A percentile compares a stretch with the other conserved stretches of the same genome.
Evolutionary conservation across 495 filamentous ascomycete genomes (phyloP).

Genomic region (Sordaria brevicollis): DNA sequence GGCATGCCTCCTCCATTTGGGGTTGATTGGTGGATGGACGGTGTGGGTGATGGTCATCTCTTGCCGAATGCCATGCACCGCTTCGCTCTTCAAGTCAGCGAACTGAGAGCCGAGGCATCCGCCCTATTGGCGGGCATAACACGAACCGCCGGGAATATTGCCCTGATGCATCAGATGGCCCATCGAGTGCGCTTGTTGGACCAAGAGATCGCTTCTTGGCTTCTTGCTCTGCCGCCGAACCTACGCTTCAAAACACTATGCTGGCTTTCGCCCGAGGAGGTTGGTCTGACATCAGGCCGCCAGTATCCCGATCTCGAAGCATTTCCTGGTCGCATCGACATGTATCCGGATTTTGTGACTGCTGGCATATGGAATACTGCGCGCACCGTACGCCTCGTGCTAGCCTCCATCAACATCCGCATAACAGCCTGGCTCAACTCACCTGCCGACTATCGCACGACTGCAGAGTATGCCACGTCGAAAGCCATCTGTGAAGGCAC

Average conservation of each 20-base stretch:
- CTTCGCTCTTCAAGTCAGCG: constrained; percentile 31
- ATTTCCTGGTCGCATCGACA: constrained; percentile 42
- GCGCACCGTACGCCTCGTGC: constrained; percentile 30
- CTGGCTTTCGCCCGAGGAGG: constrained; percentile 34
- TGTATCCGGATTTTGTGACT: constrained; percentile 39
- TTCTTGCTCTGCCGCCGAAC: constrained; percentile 23
- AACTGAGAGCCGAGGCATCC: constrained; percentile 31
- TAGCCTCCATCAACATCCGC: constrained; percentile 33
- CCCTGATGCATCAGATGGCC: constrained; percentile 25
- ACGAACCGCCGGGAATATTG: constrained; percentile 23
- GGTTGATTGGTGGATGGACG: constrained; percentile 39
- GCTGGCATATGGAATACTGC: constrained; percentile 35
- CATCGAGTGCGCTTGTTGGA: constrained; percentile 27
- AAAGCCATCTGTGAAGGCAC: constrained; percentile 27
- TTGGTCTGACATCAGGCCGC: constrained; percentile 15
- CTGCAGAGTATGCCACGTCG: constrained; percentile 37
- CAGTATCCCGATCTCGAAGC: constrained; percentile 30
- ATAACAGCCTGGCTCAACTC: constrained; percentile 37
- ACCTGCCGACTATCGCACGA: constrained; percentile 41
- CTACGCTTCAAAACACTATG: constrained; percentile 31
- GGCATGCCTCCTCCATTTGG: constrained; percentile 29
- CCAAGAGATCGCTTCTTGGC: constrained; percentile 32
- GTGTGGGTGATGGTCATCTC: constrained; percentile 22
- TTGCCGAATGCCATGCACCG: constrained; percentile 25
- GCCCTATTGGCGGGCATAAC: constrained; percentile 20